Percentiles rank a stretch among this genome's conserved stretches.
phyloP scores from a whole-genome alignment of 2,329 filamentous ascomycete species.

The Ceratocystis diversiconidia region DNA sequence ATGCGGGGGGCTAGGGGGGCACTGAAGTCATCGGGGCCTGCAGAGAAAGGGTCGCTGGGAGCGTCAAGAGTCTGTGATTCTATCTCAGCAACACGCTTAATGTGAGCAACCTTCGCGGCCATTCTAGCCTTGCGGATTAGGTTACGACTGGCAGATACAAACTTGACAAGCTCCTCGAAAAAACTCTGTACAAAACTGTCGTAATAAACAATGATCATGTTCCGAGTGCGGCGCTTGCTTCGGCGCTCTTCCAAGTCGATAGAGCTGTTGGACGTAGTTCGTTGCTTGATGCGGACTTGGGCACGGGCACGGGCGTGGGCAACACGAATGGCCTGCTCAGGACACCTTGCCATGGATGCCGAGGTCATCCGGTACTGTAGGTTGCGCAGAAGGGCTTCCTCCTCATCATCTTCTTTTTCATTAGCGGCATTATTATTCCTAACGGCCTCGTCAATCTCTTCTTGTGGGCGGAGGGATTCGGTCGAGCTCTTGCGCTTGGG shows the following conservation, averaged over 20 bases:
- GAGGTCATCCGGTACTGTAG: constrained; percentile 18
- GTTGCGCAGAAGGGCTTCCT: constrained; percentile 2
- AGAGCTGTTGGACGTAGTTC: constrained; percentile 39
- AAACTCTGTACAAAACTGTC: constrained; percentile 73
- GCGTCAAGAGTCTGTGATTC: constrained; percentile 36
- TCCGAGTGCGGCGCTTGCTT: constrained; percentile 51
- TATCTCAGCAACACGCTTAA: constrained; percentile 44
- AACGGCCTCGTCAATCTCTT: constrained; percentile 26
- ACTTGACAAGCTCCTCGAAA: constrained; percentile 70
- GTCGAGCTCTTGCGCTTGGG: constrained; percentile 39
- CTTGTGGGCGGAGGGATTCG: constrained; percentile 38
- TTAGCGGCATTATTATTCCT: constrained; percentile 18
- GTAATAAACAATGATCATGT: constrained; percentile 80
- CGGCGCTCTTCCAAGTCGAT: constrained; percentile 28
- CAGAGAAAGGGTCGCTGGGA: not conserved
- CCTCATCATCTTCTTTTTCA: constrained; percentile 8
- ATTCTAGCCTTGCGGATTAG: constrained; percentile 77
- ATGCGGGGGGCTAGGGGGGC: constrained; percentile 21
- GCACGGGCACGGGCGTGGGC: constrained; percentile 34
- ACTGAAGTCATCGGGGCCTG: constrained; percentile 19
- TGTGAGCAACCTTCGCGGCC: constrained; percentile 58
- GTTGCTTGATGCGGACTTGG: constrained; percentile 36
- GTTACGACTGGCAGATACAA: constrained; percentile 67
- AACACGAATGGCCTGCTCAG: constrained; percentile 32
- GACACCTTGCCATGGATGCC: constrained; percentile 29